Evolutionary conservation across 176 grass and related monocot genomes (phyloP).

Genomic region (Hordeum marinum): DNA sequence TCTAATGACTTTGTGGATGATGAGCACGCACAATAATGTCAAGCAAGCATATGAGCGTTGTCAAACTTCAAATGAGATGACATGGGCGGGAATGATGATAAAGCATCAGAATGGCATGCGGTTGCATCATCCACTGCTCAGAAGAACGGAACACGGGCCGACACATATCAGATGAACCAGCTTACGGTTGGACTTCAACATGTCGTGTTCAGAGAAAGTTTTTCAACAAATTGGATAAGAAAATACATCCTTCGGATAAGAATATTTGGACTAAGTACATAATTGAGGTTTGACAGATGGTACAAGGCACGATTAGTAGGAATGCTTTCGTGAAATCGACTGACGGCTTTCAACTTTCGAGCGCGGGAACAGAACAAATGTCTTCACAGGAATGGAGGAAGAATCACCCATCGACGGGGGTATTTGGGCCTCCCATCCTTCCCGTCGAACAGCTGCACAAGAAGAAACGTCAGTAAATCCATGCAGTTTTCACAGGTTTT

Average conservation of each 20-base stretch:
- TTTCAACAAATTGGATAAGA: background rate
- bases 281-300: slow-evolving; percentile 5
- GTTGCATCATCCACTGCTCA: background rate
- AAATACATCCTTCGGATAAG: slow-evolving; percentile 16
- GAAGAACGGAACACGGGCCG: background rate
- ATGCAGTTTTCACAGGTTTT: background rate
- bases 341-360: background rate
- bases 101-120: background rate
- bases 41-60: background rate
- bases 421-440: slow-evolving; percentile 78
- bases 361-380: background rate
- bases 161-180: slow-evolving; percentile 3
- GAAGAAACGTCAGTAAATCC: slow-evolving; percentile 17
- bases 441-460: slow-evolving; percentile 83
- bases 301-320: slow-evolving; percentile 25
- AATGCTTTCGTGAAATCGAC: background rate
- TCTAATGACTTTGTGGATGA: background rate
- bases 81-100: background rate
- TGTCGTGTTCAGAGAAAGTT: background rate
- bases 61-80: background rate
- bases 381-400: slow-evolving; percentile 76
- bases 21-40: background rate
- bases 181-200: background rate
- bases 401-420: slow-evolving; percentile 84
- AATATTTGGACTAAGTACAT: background rate